These are phyloP conservation scores for Albophoma yamanashiensis DNA, from an alignment of 2,329 filamentous ascomycete species.

Conservation along the genomic window DNA sequence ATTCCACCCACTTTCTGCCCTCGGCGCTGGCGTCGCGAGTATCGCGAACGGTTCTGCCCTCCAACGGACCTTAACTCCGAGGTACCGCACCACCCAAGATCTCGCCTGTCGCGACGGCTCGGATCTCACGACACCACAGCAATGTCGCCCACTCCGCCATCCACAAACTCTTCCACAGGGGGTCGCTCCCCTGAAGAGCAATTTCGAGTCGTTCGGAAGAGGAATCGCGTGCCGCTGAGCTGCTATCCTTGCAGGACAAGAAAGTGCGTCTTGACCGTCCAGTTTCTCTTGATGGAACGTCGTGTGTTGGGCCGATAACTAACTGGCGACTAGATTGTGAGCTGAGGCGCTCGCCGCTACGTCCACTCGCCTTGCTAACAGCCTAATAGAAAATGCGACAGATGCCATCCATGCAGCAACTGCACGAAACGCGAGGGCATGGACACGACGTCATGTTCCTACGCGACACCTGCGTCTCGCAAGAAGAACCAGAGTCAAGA, in stretches of 20 bases:
- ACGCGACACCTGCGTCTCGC: conserved; percentile 59
- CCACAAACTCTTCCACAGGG: conserved; percentile 66
- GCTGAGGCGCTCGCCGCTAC: conserved; percentile 1
- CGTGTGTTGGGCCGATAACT: conserved; percentile 4
- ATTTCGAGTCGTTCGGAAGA: conserved; percentile 80
- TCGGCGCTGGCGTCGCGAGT: background rate
- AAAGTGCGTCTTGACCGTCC: conserved; percentile 48
- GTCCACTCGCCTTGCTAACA: background rate
- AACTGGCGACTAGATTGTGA: conserved; percentile 24
- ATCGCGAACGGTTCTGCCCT: background rate
- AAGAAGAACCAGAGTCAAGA: conserved; percentile 63
- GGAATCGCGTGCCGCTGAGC: conserved; percentile 84
- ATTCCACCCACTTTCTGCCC: too few relatives aligned
- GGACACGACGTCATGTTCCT: conserved; percentile 72
- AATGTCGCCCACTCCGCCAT: conserved; percentile 71
- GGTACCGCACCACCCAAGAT: background rate
- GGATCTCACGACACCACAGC: conserved; percentile 6
- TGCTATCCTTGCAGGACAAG: conserved; percentile 85
- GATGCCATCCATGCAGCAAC: conserved; percentile 84
- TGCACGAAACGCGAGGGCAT: conserved; percentile 84
- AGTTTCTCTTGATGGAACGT: background rate
- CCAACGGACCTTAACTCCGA: background rate
- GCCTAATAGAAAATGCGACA: conserved; percentile 71
- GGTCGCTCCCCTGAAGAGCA: conserved; percentile 75
- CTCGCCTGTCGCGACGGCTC: background rate